Conservation (phyloP, 1,284 basidiomycete genomes). For the Boletus mariae region DNA sequence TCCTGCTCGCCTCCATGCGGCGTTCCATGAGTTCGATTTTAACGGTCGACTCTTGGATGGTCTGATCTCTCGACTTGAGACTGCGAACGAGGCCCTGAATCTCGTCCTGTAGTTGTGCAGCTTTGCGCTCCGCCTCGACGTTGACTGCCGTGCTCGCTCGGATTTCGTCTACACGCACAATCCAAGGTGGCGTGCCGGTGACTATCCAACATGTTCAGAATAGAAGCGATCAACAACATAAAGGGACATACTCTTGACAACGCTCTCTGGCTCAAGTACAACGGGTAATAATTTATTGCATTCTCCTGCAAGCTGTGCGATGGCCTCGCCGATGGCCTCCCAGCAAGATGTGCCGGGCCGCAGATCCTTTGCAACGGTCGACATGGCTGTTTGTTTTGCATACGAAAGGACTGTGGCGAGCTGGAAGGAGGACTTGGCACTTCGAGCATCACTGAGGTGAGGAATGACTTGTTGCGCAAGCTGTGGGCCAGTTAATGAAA, state of each 20-base stretch:
- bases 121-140: slow-evolving; percentile 86
- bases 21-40: slow-evolving; percentile 95
- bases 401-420: slow-evolving; percentile 67
- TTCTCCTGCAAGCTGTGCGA: slow-evolving; percentile 69
- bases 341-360: slow-evolving; percentile 67
- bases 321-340: slow-evolving; percentile 71
- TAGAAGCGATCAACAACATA: background rate
- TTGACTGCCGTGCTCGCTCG: slow-evolving; percentile 82
- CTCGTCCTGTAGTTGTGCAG: slow-evolving; percentile 83
- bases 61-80: slow-evolving; percentile 84
- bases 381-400: slow-evolving; percentile 67
- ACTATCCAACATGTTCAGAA: slow-evolving; percentile 44
- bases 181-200: slow-evolving; percentile 81
- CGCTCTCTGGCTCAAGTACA: slow-evolving; percentile 73
- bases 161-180: slow-evolving; percentile 82
- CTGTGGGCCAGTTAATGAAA: slow-evolving; percentile 35
- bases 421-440: slow-evolving; percentile 74
- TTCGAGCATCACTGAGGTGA: slow-evolving; percentile 72
- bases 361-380: slow-evolving; percentile 67
- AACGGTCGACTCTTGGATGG: slow-evolving; percentile 82
- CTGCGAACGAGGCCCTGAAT: slow-evolving; percentile 82
- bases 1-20: slow-evolving; percentile 86
- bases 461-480: slow-evolving; percentile 84
- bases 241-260: slow-evolving; percentile 63
- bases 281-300: slow-evolving; percentile 66